Evolutionary conservation across 2,329 filamentous ascomycete species (phyloP).

Genomic region (Mycosphaerella sp.): DNA sequence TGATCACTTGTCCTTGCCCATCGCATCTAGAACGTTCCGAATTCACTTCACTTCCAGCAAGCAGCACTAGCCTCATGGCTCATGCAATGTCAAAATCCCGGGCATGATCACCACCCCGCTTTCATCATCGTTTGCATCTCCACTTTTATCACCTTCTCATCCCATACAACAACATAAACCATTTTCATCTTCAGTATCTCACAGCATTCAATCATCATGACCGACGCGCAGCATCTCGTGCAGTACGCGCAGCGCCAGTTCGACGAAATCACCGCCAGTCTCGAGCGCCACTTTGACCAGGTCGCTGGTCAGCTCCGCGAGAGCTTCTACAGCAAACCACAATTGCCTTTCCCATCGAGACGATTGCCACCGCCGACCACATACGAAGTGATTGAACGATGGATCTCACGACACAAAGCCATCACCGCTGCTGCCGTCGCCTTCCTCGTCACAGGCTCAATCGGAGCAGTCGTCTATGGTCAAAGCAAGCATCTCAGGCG

Average conservation of each 20-base stretch:
- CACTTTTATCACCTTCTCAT: neutral
- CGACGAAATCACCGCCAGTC: conserved; percentile 64
- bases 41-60: too few relatives aligned
- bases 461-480: conserved; percentile 46
- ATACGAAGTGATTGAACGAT: conserved; percentile 58
- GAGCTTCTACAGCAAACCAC: conserved; percentile 65
- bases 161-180: neutral
- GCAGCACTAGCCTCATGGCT: too few relatives aligned
- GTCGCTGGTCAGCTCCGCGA: conserved; percentile 67
- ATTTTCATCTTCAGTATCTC: neutral
- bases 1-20: too few relatives aligned
- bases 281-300: conserved; percentile 74
- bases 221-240: conserved; percentile 35
- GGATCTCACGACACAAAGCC: conserved; percentile 67
- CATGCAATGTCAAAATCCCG: too few relatives aligned
- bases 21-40: too few relatives aligned
- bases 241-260: conserved; percentile 34
- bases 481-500: conserved; percentile 55
- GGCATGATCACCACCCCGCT: neutral
- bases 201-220: conserved; percentile 24
- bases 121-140: neutral
- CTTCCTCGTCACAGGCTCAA: conserved; percentile 58
- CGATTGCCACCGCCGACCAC: conserved; percentile 41
- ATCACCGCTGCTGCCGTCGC: conserved; percentile 65
- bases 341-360: conserved; percentile 37